Conservation (phyloP, 2,329 filamentous ascomycete species). For the Trichoderma cornu-damae region DNA sequence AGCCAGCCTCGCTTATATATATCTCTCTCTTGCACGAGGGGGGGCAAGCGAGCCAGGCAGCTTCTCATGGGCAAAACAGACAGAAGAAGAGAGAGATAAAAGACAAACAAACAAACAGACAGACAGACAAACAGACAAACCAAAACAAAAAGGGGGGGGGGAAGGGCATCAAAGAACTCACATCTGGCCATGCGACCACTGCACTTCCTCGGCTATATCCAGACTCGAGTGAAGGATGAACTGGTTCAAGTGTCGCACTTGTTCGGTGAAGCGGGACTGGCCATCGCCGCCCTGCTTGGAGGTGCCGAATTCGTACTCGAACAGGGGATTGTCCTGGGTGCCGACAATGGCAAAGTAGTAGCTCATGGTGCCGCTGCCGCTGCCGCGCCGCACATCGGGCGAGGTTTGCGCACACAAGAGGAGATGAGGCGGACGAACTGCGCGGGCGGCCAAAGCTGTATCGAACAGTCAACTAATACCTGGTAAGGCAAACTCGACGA, state of each 20-base stretch:
- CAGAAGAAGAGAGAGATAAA: background rate
- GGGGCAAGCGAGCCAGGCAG: background rate
- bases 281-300: slow-evolving; percentile 95
- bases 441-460: background rate
- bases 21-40: background rate
- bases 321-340: slow-evolving; percentile 90
- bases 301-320: slow-evolving; percentile 95
- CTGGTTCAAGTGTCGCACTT: slow-evolving; percentile 90
- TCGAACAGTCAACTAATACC: too few species aligned
- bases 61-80: background rate
- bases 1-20: background rate
- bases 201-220: slow-evolving; percentile 92
- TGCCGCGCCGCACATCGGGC: slow-evolving; percentile 6
- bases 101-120: too few species aligned
- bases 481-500: too few species aligned
- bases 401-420: background rate
- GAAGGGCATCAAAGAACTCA: slow-evolving; percentile 42
- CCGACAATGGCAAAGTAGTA: slow-evolving; percentile 98
- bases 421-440: background rate
- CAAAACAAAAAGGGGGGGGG: too few species aligned
- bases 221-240: slow-evolving; percentile 93
- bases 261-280: slow-evolving; percentile 78
- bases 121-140: too few species aligned
- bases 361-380: slow-evolving; percentile 61
- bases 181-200: slow-evolving; percentile 86